Conservation (phyloP, 192 early-diverging fungal genomes). For the Borealophlyctis nickersoniae region DNA sequence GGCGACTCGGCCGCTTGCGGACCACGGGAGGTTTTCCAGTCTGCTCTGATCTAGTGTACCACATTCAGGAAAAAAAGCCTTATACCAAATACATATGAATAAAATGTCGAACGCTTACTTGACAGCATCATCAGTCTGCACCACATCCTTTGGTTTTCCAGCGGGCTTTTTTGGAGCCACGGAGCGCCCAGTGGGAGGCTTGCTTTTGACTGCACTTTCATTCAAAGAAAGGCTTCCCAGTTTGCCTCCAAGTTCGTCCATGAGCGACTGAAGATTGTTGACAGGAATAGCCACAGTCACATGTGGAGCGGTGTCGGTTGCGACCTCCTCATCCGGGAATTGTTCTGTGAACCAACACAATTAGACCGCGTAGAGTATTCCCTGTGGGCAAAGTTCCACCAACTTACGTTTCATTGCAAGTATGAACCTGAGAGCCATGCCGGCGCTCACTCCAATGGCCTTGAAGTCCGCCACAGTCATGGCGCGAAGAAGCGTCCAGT, state of each 20-base stretch:
- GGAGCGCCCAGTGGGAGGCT: neutral
- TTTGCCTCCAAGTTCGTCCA: conserved; percentile 19
- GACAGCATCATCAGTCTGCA: too few relatives aligned
- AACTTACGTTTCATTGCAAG: conserved; percentile 17
- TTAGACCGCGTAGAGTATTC: neutral
- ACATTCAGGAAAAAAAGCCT: too few relatives aligned
- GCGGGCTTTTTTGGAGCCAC: neutral
- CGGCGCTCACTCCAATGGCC: conserved; percentile 18
- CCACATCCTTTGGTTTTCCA: too few relatives aligned
- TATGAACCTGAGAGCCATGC: conserved; percentile 17
- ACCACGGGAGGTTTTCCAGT: too few relatives aligned
- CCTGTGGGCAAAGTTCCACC: neutral
- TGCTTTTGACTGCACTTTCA: neutral
- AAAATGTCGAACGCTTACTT: too few relatives aligned
- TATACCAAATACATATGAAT: too few relatives aligned
- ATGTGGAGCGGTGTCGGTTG: neutral
- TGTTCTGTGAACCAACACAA: too few relatives aligned
- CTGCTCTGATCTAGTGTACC: too few relatives aligned
- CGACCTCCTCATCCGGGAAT: neutral
- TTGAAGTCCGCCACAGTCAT: conserved; percentile 18
- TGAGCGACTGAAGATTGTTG: conserved; percentile 21
- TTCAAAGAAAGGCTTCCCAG: neutral
- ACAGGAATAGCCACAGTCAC: conserved; percentile 15
- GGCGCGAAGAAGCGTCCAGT: conserved; percentile 17
- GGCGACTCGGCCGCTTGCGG: too few relatives aligned